These are phyloP conservation scores for Penicillium argentinense DNA, from an alignment of 495 filamentous ascomycete genomes.

Conservation along the genomic window DNA sequence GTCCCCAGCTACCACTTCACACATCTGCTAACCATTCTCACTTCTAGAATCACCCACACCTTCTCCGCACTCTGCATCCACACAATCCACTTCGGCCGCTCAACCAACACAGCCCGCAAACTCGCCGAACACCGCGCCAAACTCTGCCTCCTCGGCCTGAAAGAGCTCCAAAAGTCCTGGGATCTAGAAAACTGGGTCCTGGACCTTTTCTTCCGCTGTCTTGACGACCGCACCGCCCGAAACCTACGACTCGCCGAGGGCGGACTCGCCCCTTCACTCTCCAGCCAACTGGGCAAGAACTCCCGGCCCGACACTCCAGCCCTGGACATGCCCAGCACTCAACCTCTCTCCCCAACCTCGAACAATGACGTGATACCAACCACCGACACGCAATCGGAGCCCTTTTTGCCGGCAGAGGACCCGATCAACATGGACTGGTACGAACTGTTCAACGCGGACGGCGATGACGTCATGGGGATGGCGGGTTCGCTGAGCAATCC, in stretches of 20 bases:
- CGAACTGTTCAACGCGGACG: constrained; percentile 37
- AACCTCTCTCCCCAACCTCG: background rate
- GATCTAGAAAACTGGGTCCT: constrained; percentile 49
- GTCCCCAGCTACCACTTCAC: background rate
- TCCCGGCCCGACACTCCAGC: constrained; percentile 1
- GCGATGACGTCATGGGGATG: constrained; percentile 35
- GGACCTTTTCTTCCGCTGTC: constrained; percentile 45
- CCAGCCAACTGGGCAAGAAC: background rate
- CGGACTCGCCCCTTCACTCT: constrained; percentile 5
- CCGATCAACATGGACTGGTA: constrained; percentile 35
- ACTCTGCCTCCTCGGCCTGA: constrained; percentile 43
- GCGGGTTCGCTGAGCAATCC: constrained; percentile 30
- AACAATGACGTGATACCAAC: background rate
- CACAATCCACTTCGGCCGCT: constrained; percentile 43
- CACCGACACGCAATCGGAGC: background rate
- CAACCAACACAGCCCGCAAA: constrained; percentile 36
- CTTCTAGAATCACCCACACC: constrained; percentile 43
- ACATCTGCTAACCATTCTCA: background rate
- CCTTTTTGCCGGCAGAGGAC: constrained; percentile 8
- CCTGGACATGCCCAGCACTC: background rate
- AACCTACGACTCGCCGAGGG: constrained; percentile 32
- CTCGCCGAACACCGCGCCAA: constrained; percentile 49
- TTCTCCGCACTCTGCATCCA: constrained; percentile 51
- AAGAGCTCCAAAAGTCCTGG: constrained; percentile 50
- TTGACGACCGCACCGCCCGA: constrained; percentile 44